Percentiles rank a stretch among this genome's conserved stretches.
Conservation (phyloP, 108 stramenopile genomes). For the Cyclotella atomus region DNA sequence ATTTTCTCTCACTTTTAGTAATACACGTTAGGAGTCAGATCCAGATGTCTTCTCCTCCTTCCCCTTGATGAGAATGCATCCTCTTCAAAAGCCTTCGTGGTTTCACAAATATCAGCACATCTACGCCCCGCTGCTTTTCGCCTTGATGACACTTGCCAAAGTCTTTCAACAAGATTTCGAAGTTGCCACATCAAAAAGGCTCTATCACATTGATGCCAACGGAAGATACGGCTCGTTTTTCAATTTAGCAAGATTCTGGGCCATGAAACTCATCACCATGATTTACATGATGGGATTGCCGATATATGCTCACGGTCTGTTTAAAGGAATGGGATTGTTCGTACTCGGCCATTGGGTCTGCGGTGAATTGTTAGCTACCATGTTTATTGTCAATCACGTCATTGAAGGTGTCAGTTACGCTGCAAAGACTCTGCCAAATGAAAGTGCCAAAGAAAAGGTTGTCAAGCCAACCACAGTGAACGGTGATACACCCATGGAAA, state of each 20-base stretch:
- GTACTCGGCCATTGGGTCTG: conserved; percentile 56
- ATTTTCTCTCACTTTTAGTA: not conserved
- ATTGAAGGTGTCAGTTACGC: conserved; percentile 64
- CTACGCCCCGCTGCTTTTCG: conserved; percentile 63
- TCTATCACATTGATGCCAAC: conserved; percentile 69
- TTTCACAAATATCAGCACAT: conserved; percentile 64
- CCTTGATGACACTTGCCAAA: conserved; percentile 64
- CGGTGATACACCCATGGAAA: conserved; percentile 62
- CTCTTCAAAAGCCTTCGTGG: conserved; percentile 46
- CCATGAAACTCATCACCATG: conserved; percentile 57
- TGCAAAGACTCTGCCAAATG: conserved; percentile 40
- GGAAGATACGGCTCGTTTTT: conserved; percentile 56
- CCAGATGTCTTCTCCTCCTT: conserved; percentile 70
- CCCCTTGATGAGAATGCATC: conserved; percentile 67
- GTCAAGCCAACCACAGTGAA: conserved; percentile 36
- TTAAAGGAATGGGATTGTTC: conserved; percentile 46
- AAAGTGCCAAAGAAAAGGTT: conserved; percentile 10
- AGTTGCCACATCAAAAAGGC: conserved; percentile 37
- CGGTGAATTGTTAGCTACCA: conserved; percentile 66
- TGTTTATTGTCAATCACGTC: conserved; percentile 78
- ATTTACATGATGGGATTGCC: conserved; percentile 65
- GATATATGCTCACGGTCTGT: conserved; percentile 54
- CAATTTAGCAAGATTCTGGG: conserved; percentile 61
- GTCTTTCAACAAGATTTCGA: conserved; percentile 67
- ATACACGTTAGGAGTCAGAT: conserved; percentile 51